Conservation (phyloP, 176 grass and related monocot genomes). For the Panicum miliaceum region DNA sequence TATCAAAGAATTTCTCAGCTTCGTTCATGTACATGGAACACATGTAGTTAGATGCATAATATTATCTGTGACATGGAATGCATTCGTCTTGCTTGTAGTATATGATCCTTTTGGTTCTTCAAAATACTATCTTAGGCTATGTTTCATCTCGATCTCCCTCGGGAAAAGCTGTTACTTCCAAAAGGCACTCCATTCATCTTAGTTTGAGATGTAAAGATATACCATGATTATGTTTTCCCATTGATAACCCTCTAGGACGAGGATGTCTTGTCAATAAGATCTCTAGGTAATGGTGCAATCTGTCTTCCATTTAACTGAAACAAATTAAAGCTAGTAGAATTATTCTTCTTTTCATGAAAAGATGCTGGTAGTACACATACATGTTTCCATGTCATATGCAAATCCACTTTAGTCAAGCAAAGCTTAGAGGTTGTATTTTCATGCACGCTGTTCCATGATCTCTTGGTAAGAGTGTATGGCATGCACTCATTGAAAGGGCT, state of each 20-base stretch:
- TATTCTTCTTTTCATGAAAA: constrained; percentile 43
- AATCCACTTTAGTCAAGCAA: constrained; percentile 36
- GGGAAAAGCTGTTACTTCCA: constrained; percentile 33
- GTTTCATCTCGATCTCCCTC: constrained; percentile 20
- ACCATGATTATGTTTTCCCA: constrained; percentile 33
- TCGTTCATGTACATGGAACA: background rate
- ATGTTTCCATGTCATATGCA: constrained; percentile 40
- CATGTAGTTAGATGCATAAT: background rate
- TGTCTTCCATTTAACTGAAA: constrained; percentile 37
- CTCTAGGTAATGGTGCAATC: constrained; percentile 53
- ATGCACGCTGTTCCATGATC: constrained; percentile 48
- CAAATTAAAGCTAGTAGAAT: background rate
- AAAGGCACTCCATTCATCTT: constrained; percentile 36
- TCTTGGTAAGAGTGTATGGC: constrained; percentile 63
- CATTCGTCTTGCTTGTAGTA: background rate
- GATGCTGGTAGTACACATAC: constrained; percentile 21
- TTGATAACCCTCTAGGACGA: constrained; percentile 23
- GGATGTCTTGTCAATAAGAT: constrained; percentile 46
- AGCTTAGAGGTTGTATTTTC: constrained; percentile 2
- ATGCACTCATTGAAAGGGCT: constrained; percentile 56
- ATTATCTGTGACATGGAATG: background rate
- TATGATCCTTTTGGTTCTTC: background rate
- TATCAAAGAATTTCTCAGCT: background rate
- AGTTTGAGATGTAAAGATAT: constrained; percentile 34
- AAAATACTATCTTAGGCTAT: background rate